Evolutionary conservation across 768 basidiomycete genomes (phyloP).

Genomic region (Suillus subluteus): DNA sequence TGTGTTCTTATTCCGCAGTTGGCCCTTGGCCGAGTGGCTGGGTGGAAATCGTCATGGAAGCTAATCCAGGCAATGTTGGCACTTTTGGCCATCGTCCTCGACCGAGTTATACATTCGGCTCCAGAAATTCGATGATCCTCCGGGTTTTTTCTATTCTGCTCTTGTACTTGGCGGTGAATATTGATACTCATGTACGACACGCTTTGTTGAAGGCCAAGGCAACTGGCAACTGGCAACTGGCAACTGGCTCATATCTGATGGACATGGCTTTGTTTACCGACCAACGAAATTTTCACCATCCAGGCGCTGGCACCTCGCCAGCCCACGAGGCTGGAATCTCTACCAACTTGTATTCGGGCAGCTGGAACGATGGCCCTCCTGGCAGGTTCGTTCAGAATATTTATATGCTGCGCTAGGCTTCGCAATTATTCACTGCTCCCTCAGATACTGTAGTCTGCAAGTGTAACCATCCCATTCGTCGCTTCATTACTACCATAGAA

Average conservation of each 20-base stretch:
- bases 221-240: too few relatives aligned
- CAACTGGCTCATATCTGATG: neutral
- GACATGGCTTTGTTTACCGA: neutral
- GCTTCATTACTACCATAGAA: neutral
- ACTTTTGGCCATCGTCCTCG: neutral
- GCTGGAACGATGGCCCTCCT: neutral
- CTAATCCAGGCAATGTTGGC: neutral
- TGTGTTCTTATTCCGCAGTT: neutral
- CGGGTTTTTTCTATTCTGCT: neutral
- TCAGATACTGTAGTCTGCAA: neutral
- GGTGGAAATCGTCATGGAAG: neutral
- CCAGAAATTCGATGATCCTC: neutral
- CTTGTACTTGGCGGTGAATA: neutral
- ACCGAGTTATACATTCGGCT: neutral
- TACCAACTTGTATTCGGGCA: neutral
- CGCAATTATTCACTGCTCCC: neutral
- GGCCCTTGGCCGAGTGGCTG: neutral
- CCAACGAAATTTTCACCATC: neutral
- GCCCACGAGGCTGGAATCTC: neutral
- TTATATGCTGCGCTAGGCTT: neutral
- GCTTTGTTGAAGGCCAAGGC: neutral
- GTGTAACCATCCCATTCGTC: neutral
- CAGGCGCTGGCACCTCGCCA: neutral
- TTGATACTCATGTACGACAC: neutral
- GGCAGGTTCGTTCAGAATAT: neutral